These are phyloP conservation scores for Phytomonas sp. DNA, from an alignment of 208 protist genomes.

Conservation along the genomic window DNA sequence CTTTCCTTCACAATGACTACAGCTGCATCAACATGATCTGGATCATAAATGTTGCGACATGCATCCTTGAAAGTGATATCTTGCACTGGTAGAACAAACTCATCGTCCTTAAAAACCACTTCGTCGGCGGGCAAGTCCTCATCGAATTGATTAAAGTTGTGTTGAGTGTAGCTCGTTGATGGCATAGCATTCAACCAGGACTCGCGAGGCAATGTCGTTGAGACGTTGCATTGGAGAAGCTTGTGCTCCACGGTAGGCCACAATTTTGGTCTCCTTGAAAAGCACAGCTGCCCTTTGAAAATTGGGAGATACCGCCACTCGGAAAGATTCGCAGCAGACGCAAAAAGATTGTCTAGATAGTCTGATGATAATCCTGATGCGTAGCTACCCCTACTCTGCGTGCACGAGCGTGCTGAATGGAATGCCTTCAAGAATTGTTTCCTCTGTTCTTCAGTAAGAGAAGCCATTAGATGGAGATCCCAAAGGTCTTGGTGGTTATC, in stretches of 20 bases:
- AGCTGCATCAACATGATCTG: neutral
- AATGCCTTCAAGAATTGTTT: neutral
- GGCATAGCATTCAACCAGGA: neutral
- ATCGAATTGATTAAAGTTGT: neutral
- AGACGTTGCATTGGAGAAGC: neutral
- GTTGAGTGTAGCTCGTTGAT: neutral
- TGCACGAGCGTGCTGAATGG: neutral
- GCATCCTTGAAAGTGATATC: conserved; percentile 1
- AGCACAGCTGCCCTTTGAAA: conserved; percentile 15
- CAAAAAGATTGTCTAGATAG: neutral
- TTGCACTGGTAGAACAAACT: no score
- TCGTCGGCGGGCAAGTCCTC: neutral
- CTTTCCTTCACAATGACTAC: conserved; percentile 10
- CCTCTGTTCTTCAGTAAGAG: neutral
- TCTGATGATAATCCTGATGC: neutral
- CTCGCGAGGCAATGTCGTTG: neutral
- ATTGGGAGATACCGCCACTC: conserved; percentile 9
- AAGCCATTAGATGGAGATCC: conserved; percentile 30
- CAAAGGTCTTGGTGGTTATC: conserved; percentile 36
- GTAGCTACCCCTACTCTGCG: neutral
- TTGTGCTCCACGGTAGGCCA: neutral
- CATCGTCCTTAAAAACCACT: neutral
- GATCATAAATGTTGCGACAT: neutral
- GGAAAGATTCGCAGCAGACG: neutral
- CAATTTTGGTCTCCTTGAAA: neutral